phyloP scores from a whole-genome alignment of 139 green algal genomes.

The Monoraphidium neglectum region DNA sequence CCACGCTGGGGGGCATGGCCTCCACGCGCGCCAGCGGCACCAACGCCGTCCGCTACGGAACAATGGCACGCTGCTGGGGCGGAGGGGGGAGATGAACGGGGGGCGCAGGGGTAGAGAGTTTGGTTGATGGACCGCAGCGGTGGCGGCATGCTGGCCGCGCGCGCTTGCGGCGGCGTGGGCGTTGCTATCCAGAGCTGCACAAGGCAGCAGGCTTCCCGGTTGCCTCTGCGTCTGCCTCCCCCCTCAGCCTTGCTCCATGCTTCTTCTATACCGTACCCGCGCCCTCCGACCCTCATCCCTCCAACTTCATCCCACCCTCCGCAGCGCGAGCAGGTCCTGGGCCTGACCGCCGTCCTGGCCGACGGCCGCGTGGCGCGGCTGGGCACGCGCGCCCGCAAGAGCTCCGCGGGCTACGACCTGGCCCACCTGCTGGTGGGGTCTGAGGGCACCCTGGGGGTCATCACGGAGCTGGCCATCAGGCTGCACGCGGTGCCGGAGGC shows the following conservation, averaged over 20 bases:
- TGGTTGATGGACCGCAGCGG: background rate
- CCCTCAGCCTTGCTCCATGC: too few relatives aligned
- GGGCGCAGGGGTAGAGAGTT: background rate
- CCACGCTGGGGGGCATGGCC: conserved; percentile 52
- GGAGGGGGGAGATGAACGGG: too few relatives aligned
- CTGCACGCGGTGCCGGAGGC: conserved; percentile 42
- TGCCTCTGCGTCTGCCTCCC: too few relatives aligned
- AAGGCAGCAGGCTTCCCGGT: too few relatives aligned
- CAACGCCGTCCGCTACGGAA: conserved; percentile 50
- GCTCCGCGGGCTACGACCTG: conserved; percentile 68
- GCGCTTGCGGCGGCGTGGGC: too few relatives aligned
- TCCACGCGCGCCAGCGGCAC: conserved; percentile 64
- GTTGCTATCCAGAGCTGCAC: too few relatives aligned
- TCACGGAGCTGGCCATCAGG: conserved; percentile 40
- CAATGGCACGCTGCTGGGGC: background rate
- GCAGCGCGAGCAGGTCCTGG: conserved; percentile 46
- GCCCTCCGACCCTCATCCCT: too few relatives aligned
- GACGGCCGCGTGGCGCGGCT: conserved; percentile 33
- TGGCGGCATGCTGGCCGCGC: background rate
- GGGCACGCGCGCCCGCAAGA: conserved; percentile 21
- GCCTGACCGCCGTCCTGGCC: conserved; percentile 45
- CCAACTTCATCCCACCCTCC: too few relatives aligned
- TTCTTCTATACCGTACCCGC: too few relatives aligned
- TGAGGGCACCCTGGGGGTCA: conserved; percentile 68
- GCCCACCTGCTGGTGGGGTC: conserved; percentile 59